These are phyloP conservation scores for Alternaria burnsii DNA, from an alignment of 2,329 filamentous ascomycete species.

Conservation along the genomic window DNA sequence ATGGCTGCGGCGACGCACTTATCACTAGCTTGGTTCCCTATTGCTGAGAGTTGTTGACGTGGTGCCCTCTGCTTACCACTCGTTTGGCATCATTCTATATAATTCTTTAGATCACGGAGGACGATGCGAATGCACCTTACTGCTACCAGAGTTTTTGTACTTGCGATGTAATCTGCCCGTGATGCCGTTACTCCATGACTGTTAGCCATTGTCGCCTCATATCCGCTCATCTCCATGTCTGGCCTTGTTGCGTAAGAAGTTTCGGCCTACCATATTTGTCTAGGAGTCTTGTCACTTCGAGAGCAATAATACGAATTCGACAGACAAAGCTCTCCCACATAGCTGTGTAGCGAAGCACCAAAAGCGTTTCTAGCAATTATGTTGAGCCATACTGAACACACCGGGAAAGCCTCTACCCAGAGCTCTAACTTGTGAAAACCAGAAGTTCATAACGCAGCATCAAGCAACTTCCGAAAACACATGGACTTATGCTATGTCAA, in stretches of 20 bases:
- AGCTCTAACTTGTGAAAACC: background rate
- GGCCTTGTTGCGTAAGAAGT: background rate
- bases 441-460: background rate
- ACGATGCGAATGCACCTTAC: background rate
- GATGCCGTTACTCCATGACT: background rate
- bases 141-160: background rate
- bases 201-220: background rate
- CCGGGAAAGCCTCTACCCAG: background rate
- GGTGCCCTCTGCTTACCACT: conserved; percentile 9
- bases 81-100: conserved; percentile 9
- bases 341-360: background rate
- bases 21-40: background rate
- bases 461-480: background rate
- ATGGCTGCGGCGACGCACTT: background rate
- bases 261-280: background rate
- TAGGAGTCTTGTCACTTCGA: background rate
- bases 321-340: background rate
- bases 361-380: background rate
- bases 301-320: background rate
- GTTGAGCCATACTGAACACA: background rate
- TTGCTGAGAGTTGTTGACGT: background rate
- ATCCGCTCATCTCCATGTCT: background rate
- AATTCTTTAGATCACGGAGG: background rate
- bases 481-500: background rate
- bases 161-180: background rate